phyloP scores from a whole-genome alignment of 2,329 filamentous ascomycete genomes.

The Beauveria asiatica region DNA sequence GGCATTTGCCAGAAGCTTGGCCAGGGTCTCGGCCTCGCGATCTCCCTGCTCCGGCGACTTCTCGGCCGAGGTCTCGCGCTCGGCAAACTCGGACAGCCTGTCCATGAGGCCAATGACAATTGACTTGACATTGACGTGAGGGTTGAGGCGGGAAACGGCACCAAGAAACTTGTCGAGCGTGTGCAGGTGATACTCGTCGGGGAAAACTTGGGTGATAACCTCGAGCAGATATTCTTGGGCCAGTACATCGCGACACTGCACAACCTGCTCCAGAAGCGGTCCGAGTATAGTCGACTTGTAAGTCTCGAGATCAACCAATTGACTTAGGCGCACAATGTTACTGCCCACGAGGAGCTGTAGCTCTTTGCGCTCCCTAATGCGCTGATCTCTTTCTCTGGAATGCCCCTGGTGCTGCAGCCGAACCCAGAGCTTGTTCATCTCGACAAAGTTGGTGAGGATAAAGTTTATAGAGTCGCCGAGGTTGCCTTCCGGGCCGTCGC shows the following conservation, averaged over 20 bases:
- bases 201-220: constrained; percentile 98
- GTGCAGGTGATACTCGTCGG: constrained; percentile 95
- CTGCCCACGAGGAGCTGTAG: constrained; percentile 91
- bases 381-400: constrained; percentile 85
- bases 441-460: constrained; percentile 95
- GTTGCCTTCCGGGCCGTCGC: constrained; percentile 91
- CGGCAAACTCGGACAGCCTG: constrained; percentile 86
- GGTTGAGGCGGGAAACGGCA: constrained; percentile 86
- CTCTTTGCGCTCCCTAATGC: constrained; percentile 91
- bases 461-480: constrained; percentile 97
- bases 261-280: constrained; percentile 88
- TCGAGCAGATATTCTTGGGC: constrained; percentile 96
- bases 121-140: constrained; percentile 93
- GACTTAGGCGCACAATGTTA: constrained; percentile 90
- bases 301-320: constrained; percentile 87
- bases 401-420: constrained; percentile 95
- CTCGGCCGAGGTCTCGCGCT: constrained; percentile 70
- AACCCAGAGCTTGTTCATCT: constrained; percentile 99
- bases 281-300: constrained; percentile 88
- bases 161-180: constrained; percentile 92
- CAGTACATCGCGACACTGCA: constrained; percentile 92
- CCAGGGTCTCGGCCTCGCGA: constrained; percentile 75
- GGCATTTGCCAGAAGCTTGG: constrained; percentile 68
- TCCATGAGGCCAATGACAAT: constrained; percentile 99
- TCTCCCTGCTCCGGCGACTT: constrained; percentile 63